These are phyloP conservation scores for Rostrohypoxylon terebratum DNA, from an alignment of 495 filamentous ascomycete species.

Conservation along the genomic window DNA sequence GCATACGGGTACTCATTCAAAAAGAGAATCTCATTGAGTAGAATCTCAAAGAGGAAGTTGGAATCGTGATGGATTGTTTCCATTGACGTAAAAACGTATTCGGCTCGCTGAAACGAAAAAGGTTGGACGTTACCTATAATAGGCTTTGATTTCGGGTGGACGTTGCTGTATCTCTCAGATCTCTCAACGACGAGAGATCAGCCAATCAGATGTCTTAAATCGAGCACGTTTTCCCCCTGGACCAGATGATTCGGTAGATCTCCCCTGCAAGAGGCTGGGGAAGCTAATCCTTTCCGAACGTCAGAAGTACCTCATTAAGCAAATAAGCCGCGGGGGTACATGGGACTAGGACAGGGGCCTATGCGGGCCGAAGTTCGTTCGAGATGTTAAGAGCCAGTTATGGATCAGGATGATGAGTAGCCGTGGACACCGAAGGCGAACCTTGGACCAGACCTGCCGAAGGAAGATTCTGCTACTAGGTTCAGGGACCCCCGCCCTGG, in stretches of 20 bases:
- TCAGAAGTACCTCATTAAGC: slow-evolving; percentile 24
- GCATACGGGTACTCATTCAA: slow-evolving; percentile 22
- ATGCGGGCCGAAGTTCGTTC: slow-evolving; percentile 40
- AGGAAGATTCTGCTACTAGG: slow-evolving; percentile 19
- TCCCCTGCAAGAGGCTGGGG: slow-evolving; percentile 28
- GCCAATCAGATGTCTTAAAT: slow-evolving; percentile 35
- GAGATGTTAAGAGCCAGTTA: slow-evolving; percentile 16
- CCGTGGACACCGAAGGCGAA: slow-evolving; percentile 27
- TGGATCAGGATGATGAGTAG: slow-evolving; percentile 7
- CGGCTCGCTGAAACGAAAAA: slow-evolving; percentile 23
- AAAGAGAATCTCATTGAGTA: background rate
- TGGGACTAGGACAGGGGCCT: slow-evolving; percentile 9
- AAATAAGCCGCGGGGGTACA: slow-evolving; percentile 25
- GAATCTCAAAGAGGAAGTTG: slow-evolving; percentile 32
- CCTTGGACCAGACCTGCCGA: slow-evolving; percentile 22
- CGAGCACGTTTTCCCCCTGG: slow-evolving; percentile 37
- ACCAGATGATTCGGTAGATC: slow-evolving; percentile 44
- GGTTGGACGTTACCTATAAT: slow-evolving; percentile 6
- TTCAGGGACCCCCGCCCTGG: slow-evolving; percentile 9
- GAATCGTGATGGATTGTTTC: slow-evolving; percentile 10
- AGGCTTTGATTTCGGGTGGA: background rate
- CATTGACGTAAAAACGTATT: slow-evolving; percentile 37
- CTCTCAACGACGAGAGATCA: slow-evolving; percentile 21
- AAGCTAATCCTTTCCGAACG: slow-evolving; percentile 12
- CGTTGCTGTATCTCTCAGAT: slow-evolving; percentile 31